Conservation (phyloP, 768 basidiomycete genomes). For the Phlebiopsis flavidoalba region DNA sequence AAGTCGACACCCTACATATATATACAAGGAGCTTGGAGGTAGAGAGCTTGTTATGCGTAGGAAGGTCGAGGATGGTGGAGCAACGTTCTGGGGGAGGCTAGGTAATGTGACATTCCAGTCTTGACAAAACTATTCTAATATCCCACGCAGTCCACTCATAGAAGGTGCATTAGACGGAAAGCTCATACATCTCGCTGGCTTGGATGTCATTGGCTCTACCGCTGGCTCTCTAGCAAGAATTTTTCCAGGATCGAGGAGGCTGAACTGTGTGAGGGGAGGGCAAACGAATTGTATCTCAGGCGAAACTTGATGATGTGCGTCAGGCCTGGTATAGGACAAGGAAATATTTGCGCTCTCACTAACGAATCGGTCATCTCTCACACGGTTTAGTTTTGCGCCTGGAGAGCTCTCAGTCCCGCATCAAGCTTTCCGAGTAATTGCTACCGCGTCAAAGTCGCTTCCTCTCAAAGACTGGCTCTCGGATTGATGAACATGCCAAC, state of each 20-base stretch:
- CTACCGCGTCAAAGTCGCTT: constrained; percentile 57
- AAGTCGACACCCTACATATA: constrained; percentile 49
- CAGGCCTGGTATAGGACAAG: no score
- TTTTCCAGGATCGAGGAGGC: constrained; percentile 56
- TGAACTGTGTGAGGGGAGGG: constrained; percentile 64
- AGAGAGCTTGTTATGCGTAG: constrained; percentile 61
- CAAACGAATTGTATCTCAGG: constrained; percentile 50
- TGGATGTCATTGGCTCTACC: constrained; percentile 63
- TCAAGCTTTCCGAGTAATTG: constrained; percentile 56
- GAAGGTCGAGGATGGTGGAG: constrained; percentile 50
- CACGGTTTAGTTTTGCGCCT: constrained; percentile 4
- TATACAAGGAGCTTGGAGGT: constrained; percentile 68
- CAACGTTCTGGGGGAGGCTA: constrained; percentile 50
- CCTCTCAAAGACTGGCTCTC: constrained; percentile 67
- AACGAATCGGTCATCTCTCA: background rate
- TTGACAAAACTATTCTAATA: background rate
- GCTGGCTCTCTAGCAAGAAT: constrained; percentile 58
- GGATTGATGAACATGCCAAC: constrained; percentile 61
- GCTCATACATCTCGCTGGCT: constrained; percentile 52
- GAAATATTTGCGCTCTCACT: no score
- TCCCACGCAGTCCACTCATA: constrained; percentile 40
- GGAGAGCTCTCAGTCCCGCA: constrained; percentile 45
- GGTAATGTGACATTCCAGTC: constrained; percentile 29
- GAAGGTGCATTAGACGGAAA: constrained; percentile 54
- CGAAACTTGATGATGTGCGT: constrained; percentile 40